Percentiles rank a stretch among this genome's conserved stretches.
Evolutionary conservation across 2,329 filamentous ascomycete species (phyloP).

Genomic region (Bipolaris bicolor): DNA sequence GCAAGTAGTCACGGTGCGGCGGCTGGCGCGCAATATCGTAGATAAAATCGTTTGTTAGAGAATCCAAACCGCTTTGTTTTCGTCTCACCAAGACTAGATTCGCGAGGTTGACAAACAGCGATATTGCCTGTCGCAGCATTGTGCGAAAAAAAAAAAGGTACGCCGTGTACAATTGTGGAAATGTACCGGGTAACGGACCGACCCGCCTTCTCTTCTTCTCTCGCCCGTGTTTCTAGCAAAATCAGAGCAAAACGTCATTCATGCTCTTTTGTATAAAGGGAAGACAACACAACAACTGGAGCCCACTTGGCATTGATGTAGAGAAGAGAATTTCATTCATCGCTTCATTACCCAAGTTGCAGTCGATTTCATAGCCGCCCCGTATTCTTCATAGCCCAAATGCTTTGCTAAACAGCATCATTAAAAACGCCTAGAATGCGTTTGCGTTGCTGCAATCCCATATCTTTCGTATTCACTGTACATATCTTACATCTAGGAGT

Average conservation of each 20-base stretch:
- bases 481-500: conserved; percentile 15
- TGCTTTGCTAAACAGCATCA: conserved; percentile 1
- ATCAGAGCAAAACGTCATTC: too few species aligned
- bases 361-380: neutral
- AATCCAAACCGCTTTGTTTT: neutral
- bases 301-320: neutral
- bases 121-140: neutral
- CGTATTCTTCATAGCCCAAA: neutral
- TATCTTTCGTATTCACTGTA: neutral
- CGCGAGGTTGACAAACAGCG: neutral
- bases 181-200: neutral
- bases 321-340: conserved; percentile 4
- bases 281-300: neutral
- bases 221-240: neutral
- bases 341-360: conserved; percentile 5
- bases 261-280: neutral
- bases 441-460: neutral
- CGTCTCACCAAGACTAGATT: too few species aligned
- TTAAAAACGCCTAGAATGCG: conserved; percentile 10
- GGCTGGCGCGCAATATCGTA: neutral
- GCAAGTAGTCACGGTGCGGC: neutral
- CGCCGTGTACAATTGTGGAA: neutral
- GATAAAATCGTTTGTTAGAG: neutral
- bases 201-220: neutral
- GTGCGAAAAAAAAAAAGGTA: neutral